phyloP scores from a whole-genome alignment of 805 yeast species.

The Blastobotrys chiropterorum region DNA sequence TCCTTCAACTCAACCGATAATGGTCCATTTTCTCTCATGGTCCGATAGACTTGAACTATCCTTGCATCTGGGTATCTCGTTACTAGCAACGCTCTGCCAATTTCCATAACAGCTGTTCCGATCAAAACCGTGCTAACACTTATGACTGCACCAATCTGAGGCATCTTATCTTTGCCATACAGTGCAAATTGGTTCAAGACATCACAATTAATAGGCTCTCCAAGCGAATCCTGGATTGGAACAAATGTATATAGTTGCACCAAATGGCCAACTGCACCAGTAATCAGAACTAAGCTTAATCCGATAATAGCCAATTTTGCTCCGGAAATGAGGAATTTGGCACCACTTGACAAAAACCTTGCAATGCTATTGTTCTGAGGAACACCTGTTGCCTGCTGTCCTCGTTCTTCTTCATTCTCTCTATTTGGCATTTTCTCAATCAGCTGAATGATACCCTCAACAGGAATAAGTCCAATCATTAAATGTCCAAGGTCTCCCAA shows the following conservation, averaged over 20 bases:
- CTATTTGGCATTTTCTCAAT: background rate
- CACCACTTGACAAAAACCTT: background rate
- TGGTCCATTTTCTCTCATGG: conserved; percentile 14
- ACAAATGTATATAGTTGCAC: background rate
- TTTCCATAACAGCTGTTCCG: conserved; percentile 14
- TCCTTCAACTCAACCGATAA: conserved; percentile 7
- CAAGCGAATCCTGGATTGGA: background rate
- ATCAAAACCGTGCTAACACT: background rate
- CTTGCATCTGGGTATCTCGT: conserved; percentile 12
- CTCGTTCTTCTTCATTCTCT: background rate
- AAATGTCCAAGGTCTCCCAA: conserved; percentile 22
- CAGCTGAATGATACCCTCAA: background rate
- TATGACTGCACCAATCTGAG: background rate
- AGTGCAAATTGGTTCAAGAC: background rate
- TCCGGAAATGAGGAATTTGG: background rate
- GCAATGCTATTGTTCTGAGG: too few species aligned
- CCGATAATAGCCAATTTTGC: background rate
- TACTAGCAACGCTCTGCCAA: conserved; percentile 6
- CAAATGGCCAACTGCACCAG: background rate
- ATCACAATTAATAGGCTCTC: background rate
- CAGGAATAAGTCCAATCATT: conserved; percentile 18
- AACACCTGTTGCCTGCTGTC: too few species aligned
- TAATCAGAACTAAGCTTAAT: background rate
- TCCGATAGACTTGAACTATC: conserved; percentile 11
- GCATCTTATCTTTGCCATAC: background rate